phyloP scores from a whole-genome alignment of 441 rosid species.

The Rhodomyrtus psidioides region DNA sequence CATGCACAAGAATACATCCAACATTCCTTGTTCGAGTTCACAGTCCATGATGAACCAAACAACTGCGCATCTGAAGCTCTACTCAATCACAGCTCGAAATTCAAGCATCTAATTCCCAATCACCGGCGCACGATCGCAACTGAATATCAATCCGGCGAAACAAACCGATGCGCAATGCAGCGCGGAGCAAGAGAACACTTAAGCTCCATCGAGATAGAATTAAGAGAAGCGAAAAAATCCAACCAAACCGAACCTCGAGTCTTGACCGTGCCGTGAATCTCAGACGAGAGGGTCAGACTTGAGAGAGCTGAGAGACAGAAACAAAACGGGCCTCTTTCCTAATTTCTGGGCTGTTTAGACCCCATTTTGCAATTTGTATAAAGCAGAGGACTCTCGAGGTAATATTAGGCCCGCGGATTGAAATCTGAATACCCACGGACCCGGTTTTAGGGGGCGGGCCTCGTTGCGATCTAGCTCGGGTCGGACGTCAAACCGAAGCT shows the following conservation, averaged over 20 bases:
- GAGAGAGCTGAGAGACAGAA: not conserved
- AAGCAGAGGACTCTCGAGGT: not conserved
- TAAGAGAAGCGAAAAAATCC: not conserved
- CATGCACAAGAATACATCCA: not conserved
- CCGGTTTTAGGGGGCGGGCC: not conserved
- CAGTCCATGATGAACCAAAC: not conserved
- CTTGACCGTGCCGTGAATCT: not conserved
- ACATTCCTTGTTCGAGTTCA: not conserved
- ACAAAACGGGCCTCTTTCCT: not conserved
- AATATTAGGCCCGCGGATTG: not conserved
- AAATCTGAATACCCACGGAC: not conserved
- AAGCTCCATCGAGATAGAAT: not conserved
- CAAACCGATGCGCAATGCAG: not conserved
- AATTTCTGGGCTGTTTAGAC: not conserved
- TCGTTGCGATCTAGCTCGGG: not conserved
- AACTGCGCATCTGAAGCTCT: not conserved
- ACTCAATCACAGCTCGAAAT: not conserved
- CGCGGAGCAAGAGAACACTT: not conserved
- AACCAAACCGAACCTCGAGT: not conserved
- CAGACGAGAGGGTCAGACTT: not conserved
- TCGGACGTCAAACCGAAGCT: not conserved
- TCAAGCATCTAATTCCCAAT: not conserved
- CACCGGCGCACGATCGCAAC: not conserved
- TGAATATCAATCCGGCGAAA: not conserved
- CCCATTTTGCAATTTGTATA: not conserved